A percentile compares a stretch with the other conserved stretches of the same genome.
Conservation (phyloP, 2,329 filamentous ascomycete genomes). For the Chaetomium olivaceum region DNA sequence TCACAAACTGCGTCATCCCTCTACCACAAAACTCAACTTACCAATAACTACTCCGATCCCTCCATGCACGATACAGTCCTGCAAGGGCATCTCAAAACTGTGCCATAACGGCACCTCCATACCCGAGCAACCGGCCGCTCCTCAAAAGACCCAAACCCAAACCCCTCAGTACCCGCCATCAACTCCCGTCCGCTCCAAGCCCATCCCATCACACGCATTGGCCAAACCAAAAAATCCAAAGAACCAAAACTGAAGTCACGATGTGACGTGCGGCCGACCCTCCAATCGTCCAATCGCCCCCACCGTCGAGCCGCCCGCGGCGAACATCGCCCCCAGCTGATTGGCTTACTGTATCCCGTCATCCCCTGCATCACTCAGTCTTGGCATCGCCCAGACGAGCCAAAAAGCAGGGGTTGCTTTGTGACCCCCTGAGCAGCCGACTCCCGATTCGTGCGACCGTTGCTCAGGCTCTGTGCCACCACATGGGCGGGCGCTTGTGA, state of each 20-base stretch:
- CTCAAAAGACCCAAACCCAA: not conserved
- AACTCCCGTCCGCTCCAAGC: not conserved
- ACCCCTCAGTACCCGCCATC: not conserved
- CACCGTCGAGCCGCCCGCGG: not conserved
- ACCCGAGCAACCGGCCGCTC: not conserved
- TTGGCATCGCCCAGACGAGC: not conserved
- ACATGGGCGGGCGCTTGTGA: constrained; percentile 17
- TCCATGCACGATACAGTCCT: not conserved
- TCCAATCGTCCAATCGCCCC: not conserved
- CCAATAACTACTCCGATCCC: not conserved
- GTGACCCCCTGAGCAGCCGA: not conserved
- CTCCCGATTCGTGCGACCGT: not conserved
- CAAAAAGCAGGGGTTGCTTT: not conserved
- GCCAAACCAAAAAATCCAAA: no score
- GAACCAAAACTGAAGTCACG: not conserved
- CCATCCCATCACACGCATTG: not conserved
- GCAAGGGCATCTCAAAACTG: not conserved
- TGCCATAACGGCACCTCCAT: not conserved
- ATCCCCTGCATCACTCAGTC: not conserved
- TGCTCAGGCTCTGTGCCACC: not conserved
- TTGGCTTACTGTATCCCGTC: not conserved
- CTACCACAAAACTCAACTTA: not conserved
- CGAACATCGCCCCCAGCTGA: not conserved
- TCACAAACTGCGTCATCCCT: not conserved
- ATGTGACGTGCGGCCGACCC: constrained; percentile 4